Conservation (phyloP, 2,329 filamentous ascomycete species). For the Botryosphaeria dothidea region DNA sequence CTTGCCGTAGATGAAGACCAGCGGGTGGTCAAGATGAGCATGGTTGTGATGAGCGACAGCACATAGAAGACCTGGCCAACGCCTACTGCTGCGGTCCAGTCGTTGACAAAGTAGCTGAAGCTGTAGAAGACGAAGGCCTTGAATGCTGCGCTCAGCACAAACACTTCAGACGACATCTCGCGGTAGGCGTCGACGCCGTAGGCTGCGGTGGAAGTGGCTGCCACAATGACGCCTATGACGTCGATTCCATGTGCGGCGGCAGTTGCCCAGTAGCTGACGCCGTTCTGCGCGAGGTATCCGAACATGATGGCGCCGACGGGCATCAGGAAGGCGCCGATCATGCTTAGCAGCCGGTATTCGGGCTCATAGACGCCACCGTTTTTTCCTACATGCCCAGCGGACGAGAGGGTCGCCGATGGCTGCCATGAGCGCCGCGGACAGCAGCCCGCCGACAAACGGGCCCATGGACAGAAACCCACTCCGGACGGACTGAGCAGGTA, state of each 20-base stretch:
- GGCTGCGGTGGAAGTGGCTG: conserved; percentile 33
- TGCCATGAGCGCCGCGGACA: conserved; percentile 45
- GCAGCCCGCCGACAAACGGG: conserved; percentile 33
- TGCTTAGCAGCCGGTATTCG: conserved; percentile 26
- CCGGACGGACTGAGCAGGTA: conserved; percentile 47
- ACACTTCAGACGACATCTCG: conserved; percentile 44
- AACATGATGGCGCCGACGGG: conserved; percentile 43
- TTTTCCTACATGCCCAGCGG: conserved; percentile 26
- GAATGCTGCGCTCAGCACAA: conserved; percentile 47
- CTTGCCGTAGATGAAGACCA: conserved; percentile 39
- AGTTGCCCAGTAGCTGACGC: conserved; percentile 30
- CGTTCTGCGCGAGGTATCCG: conserved; percentile 32
- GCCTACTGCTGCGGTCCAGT: conserved; percentile 41
- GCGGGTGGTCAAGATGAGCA: conserved; percentile 31
- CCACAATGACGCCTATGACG: conserved; percentile 36
- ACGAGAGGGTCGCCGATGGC: conserved; percentile 28
- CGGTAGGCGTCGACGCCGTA: conserved; percentile 44
- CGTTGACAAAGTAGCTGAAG: conserved; percentile 46
- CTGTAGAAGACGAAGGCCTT: conserved; percentile 48
- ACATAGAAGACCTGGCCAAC: conserved; percentile 41
- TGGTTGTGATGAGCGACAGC: conserved; percentile 32
- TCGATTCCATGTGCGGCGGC: conserved; percentile 37
- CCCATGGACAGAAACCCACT: conserved; percentile 47
- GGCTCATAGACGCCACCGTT: conserved; percentile 31
- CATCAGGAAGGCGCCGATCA: conserved; percentile 21